Percentiles rank a stretch among this genome's conserved stretches.
These are phyloP conservation scores for Biscutella auriculata DNA, from an alignment of 441 rosid genomes.

Conservation along the genomic window DNA sequence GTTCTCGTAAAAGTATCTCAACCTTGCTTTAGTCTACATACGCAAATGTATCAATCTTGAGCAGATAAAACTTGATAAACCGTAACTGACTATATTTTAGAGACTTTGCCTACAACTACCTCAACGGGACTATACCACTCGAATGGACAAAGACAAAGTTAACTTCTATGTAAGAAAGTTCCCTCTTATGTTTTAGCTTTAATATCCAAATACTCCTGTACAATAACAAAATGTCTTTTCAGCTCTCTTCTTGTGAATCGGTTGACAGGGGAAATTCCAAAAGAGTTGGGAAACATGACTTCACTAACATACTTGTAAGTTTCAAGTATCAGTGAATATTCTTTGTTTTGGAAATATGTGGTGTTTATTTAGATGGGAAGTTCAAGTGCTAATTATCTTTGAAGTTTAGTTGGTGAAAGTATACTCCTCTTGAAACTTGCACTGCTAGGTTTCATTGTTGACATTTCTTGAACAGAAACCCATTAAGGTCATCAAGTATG, in stretches of 20 bases:
- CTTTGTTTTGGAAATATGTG: constrained; percentile 1
- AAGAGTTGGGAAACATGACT: constrained; percentile 45
- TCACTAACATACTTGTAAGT: constrained; percentile 61
- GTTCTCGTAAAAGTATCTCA: neutral
- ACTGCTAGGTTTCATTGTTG: neutral
- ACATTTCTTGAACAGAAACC: neutral
- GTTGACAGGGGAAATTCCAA: constrained; percentile 71
- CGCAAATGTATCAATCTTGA: neutral
- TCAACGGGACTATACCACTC: constrained; percentile 55
- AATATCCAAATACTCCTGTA: constrained; percentile 2
- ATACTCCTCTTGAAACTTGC: neutral
- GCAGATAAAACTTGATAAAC: neutral
- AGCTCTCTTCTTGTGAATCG: constrained; percentile 73
- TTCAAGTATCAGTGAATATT: constrained; percentile 8
- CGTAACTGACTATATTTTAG: constrained; percentile 22
- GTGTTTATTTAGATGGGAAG: neutral
- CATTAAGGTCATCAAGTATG: neutral
- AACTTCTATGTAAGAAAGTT: constrained; percentile 29
- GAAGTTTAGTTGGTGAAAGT: neutral
- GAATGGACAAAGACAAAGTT: constrained; percentile 51
- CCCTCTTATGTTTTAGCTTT: neutral
- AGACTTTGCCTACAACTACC: constrained; percentile 70
- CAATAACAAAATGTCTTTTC: constrained; percentile 19
- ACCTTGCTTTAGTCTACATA: neutral
- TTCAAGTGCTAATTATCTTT: neutral